Base-by-base conservation (phyloP, 2,329 filamentous ascomycete genomes). In the Monilinia polystroma region DNA sequence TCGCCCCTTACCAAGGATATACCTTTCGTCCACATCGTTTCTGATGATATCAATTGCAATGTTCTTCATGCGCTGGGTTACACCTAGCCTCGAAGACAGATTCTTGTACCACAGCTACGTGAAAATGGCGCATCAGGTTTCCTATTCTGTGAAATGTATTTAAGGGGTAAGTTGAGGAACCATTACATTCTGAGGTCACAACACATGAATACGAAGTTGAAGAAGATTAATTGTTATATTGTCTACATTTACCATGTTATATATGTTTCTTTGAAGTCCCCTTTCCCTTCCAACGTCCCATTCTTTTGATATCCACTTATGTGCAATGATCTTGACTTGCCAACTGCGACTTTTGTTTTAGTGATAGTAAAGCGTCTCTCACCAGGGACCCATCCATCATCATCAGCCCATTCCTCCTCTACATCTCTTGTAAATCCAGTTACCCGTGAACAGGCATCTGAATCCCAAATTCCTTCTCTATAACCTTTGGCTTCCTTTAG, bases 391-490 rank as follows among this genome's bases (percentile, higher is more conserved):
- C 45, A 52, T 41, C 60, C 58, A 57, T 57, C 56, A 35, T 53
- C 51, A 63, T 66, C 63, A 11, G 62, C 52, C 67, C 63, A 68
- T 32, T 67, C 63, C 20, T 68, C 68, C 52, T 71, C 69, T 6
- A 65, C n/a, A 51, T 68, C 63, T 35, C 67, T 58, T 14, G 62
- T 38, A 43, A 63, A 66, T 2, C 20, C 41, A 14, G 29, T 52
- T 10, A 67, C 53, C 49, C 47, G 57, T 16, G 45, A 66, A 43
- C 63, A 49, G 6, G 45, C 55, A 41, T 64, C 57, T 35, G 64
- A 63, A 54, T 71, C 67, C 67, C 68, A 71, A n/a, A 71, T 55
- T 4, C 69, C 68, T 64, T 71, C 69, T 41, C 63, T 49, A 47
- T 71, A 69, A 8, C 63, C 68, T 8, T 47, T 52, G n/a, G 35